phyloP scores from a whole-genome alignment of 169 alveolate species.

The Eimeria maxima region DNA sequence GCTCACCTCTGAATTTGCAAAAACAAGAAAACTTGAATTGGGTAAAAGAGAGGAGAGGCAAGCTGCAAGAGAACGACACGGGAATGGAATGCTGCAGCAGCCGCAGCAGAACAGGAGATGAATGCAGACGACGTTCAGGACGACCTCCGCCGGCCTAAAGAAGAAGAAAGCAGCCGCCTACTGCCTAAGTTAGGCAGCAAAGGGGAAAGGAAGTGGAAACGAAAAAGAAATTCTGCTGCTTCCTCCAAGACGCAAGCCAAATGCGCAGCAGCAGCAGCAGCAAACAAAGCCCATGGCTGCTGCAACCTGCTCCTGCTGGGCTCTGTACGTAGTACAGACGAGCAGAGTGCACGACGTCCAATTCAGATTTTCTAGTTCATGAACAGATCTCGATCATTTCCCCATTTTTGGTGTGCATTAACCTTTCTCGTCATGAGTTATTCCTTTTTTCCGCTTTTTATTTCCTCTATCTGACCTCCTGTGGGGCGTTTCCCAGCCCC shows the following conservation, averaged over 20 bases:
- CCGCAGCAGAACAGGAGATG: neutral
- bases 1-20: neutral
- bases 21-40: neutral
- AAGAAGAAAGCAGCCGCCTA: neutral
- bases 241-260: neutral
- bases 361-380: neutral
- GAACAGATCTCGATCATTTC: neutral
- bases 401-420: neutral
- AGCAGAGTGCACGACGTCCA: neutral
- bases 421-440: neutral
- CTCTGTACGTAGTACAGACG: conserved; percentile 35
- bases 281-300: neutral
- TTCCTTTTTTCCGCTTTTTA: neutral
- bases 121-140: neutral
- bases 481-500: conserved; percentile 40
- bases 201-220: neutral
- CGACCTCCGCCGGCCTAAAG: neutral
- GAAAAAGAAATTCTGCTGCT: neutral
- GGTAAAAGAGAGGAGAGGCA: neutral
- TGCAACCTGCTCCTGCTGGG: neutral
- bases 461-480: neutral
- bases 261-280: neutral
- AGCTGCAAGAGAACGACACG: neutral
- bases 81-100: neutral
- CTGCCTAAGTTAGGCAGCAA: conserved; percentile 4